These are phyloP conservation scores for Circinella minor DNA, from an alignment of 371 early-diverging fungal genomes.

Conservation along the genomic window DNA sequence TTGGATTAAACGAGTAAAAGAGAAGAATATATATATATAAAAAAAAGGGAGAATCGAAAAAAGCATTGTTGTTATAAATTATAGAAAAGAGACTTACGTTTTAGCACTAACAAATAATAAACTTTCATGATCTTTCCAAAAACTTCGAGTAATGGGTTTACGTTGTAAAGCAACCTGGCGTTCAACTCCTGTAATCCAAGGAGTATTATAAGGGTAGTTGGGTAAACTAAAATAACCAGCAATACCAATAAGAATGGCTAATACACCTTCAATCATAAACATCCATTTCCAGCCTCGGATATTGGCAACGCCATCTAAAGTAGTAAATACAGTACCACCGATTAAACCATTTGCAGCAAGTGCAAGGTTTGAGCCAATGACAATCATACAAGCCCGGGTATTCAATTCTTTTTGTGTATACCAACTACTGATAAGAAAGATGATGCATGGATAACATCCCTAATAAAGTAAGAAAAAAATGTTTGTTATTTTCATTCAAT, in stretches of 20 bases:
- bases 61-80: background rate
- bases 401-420: conserved; percentile 10
- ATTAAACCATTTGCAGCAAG: conserved; percentile 6
- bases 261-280: conserved; percentile 9
- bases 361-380: conserved; percentile 6
- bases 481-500: background rate
- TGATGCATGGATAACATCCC: conserved; percentile 18
- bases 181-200: conserved; percentile 48
- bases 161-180: conserved; percentile 52
- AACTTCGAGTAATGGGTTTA: conserved; percentile 2
- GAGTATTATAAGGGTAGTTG: conserved; percentile 14
- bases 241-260: conserved; percentile 11
- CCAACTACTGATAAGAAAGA: conserved; percentile 14
- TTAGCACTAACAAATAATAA: conserved; percentile 11
- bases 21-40: background rate
- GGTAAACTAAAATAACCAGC: conserved; percentile 7
- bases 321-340: conserved; percentile 7
- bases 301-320: background rate
- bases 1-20: too few relatives aligned
- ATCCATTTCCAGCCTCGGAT: conserved; percentile 15
- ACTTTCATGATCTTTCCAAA: conserved; percentile 7
- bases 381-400: conserved; percentile 11
- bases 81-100: conserved; percentile 4
- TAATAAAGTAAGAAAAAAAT: background rate
- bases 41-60: background rate